phyloP scores from a whole-genome alignment of 2,329 filamentous ascomycete species.

The Fusarium chaquense region DNA sequence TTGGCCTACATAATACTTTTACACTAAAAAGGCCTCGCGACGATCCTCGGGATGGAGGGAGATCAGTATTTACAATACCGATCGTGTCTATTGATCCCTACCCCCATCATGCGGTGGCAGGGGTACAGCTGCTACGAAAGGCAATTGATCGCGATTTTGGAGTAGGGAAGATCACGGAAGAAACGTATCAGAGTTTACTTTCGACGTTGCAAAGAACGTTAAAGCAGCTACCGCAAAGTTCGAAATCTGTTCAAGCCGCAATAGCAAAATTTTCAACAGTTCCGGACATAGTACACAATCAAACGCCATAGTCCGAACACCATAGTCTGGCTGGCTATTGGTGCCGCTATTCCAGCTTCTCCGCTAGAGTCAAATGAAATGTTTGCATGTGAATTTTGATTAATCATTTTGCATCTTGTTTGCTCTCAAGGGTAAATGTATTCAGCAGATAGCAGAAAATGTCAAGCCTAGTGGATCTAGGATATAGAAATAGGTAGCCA shows the following conservation, averaged over 20 bases:
- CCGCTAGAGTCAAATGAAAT: not conserved
- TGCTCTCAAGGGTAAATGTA: not conserved
- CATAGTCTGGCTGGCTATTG: not conserved
- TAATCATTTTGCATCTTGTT: not conserved
- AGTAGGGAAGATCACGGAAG: slow-evolving; percentile 43
- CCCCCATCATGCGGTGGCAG: slow-evolving; percentile 50
- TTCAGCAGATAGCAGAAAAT: not conserved
- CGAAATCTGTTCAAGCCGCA: slow-evolving; percentile 50
- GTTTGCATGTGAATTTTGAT: not conserved
- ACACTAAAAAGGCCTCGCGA: slow-evolving; percentile 24
- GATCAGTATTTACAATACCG: slow-evolving; percentile 40
- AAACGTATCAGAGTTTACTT: slow-evolving; percentile 46
- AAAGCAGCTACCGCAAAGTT: slow-evolving; percentile 48
- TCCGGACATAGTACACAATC: not conserved
- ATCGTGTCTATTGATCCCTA: slow-evolving; percentile 52
- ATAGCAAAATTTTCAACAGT: slow-evolving; percentile 39
- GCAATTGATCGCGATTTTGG: slow-evolving; percentile 48
- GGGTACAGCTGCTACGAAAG: slow-evolving; percentile 49
- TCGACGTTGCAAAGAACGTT: slow-evolving; percentile 46
- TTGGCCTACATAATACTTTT: slow-evolving; percentile 49
- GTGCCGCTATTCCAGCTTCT: not conserved
- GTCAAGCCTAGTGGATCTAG: not conserved
- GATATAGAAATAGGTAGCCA: not conserved
- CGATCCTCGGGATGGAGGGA: not conserved
- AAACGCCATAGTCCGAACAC: not conserved